These are phyloP conservation scores for Vanrija pseudolonga DNA, from an alignment of 1,284 basidiomycete species.

Conservation along the genomic window DNA sequence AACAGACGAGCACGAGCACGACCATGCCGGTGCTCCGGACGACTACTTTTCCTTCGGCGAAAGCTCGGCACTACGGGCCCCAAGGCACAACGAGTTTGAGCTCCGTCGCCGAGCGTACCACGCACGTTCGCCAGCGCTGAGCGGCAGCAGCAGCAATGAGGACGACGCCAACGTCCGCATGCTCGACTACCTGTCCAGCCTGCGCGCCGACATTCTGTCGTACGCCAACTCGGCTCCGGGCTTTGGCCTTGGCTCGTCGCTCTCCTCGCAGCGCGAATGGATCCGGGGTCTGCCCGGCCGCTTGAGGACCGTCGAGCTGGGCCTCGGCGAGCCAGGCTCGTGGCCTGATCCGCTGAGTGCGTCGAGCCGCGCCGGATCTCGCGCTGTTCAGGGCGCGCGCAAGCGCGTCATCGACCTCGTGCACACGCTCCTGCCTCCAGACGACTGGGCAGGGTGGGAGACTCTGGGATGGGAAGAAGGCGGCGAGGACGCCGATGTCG, in stretches of 20 bases:
- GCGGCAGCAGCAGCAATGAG: not conserved
- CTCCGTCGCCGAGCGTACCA: not conserved
- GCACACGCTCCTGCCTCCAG: conserved; percentile 41
- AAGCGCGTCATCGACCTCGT: conserved; percentile 41
- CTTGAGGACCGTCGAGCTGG: conserved; percentile 33
- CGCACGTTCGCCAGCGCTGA: not conserved
- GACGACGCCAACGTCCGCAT: conserved; percentile 15
- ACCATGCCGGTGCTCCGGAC: conserved; percentile 21
- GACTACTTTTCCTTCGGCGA: conserved; percentile 24
- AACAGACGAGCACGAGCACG: conserved; percentile 8
- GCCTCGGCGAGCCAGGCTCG: conserved; percentile 11
- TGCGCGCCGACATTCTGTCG: conserved; percentile 43
- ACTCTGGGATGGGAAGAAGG: conserved; percentile 45
- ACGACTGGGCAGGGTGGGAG: conserved; percentile 51
- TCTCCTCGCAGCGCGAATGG: conserved; percentile 28
- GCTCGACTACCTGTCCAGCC: conserved; percentile 34
- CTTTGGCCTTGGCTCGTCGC: conserved; percentile 9
- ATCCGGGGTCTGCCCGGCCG: conserved; percentile 32
- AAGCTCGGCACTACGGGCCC: too few relatives aligned
- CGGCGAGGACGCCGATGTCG: not conserved
- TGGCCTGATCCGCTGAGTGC: conserved; percentile 14
- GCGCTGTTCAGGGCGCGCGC: conserved; percentile 26
- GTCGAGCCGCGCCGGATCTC: conserved; percentile 6
- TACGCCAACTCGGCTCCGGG: conserved; percentile 17
- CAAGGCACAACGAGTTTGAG: too few relatives aligned